Percentiles rank a stretch among this genome's conserved stretches.
These are phyloP conservation scores for Erigeron canadensis DNA, from an alignment of 129 eudicot genomes.

Conservation along the genomic window DNA sequence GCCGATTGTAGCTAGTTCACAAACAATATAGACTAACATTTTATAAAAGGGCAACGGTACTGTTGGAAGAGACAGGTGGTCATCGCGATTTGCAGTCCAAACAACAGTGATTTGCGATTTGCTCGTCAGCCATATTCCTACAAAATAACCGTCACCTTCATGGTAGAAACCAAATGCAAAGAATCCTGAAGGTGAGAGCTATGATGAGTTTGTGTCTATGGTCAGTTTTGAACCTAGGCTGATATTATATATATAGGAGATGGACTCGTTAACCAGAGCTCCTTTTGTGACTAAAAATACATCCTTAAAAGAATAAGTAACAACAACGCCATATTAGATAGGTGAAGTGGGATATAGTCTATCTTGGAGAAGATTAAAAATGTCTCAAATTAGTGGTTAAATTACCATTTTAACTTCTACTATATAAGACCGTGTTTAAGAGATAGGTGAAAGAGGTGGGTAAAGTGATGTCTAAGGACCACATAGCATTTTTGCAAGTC, in stretches of 20 bases:
- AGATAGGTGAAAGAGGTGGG: too few species aligned
- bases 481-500: not conserved
- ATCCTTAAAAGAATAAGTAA: conserved; percentile 16
- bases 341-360: conserved; percentile 7
- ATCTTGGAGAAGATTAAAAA: not conserved
- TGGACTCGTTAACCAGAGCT: not conserved
- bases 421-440: too few species aligned
- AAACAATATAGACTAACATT: too few species aligned
- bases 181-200: conserved; percentile 35
- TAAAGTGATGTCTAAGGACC: too few species aligned
- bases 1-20: too few species aligned
- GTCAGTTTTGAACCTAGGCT: conserved; percentile 30
- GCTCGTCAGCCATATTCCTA: conserved; percentile 38
- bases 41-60: too few species aligned
- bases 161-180: conserved; percentile 43
- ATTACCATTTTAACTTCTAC: too few species aligned
- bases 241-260: conserved; percentile 14
- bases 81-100: conserved; percentile 43
- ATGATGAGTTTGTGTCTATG: conserved; percentile 23
- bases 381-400: not conserved
- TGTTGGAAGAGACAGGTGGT: conserved; percentile 29
- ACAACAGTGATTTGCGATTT: conserved; percentile 23
- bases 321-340: conserved; percentile 25
- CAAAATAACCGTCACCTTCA: conserved; percentile 28
- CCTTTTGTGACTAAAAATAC: conserved; percentile 21